Base-by-base conservation (phyloP, 2,329 filamentous ascomycete genomes). In the Xylaria sp. region DNA sequence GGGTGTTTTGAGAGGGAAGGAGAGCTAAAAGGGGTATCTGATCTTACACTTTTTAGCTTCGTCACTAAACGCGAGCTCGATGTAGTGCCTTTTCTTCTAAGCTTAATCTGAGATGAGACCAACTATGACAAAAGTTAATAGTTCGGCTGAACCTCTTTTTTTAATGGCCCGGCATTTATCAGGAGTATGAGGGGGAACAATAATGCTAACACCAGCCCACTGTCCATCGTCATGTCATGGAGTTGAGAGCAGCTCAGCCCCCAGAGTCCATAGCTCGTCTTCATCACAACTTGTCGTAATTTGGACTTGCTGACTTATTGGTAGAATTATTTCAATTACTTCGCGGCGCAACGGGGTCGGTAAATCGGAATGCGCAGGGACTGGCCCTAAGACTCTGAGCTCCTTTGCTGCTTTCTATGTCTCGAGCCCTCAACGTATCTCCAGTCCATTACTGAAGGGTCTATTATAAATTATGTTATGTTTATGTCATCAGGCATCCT, bases 1-100 rank as follows among this genome's bases (percentile, higher is more conserved):
- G 57, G 61, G 61, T 63, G 57, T 57, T 63, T 56, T 42, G n/a
- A n/a, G 33, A 49, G n/a, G 53, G 44, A 57, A 20, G 61, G 61
- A 5, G 42, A 63, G 20, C 61, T 53, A 11, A 50, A 55, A n/a
- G n/a, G n/a, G n/a, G n/a, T n/a, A 31, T 33, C 51, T 13, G 44
- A 63, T 3, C 22, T 63, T 4, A 38, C 29, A 7, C 33, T 63
- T 53, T 53, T 20, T 10, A 57, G 27, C 53, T 51, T 39, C 15
- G 33, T 57, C 33, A 63, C 42, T 3, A 25, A 57, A 11, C 31
- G 38, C 4, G 44, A 56, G 17, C 33, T 57, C 11, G 31, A 25
- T 63, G 61, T 44, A 31, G 13, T 2, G 61, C 51, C 5, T 56
- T 47, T 22, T 27, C 45, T 44, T 42, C 61, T 6, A 63, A 9